A percentile compares a stretch with the other conserved stretches of the same genome.
These are phyloP conservation scores for Spathaspora boniae DNA, from an alignment of 805 yeast genomes.

Conservation along the genomic window DNA sequence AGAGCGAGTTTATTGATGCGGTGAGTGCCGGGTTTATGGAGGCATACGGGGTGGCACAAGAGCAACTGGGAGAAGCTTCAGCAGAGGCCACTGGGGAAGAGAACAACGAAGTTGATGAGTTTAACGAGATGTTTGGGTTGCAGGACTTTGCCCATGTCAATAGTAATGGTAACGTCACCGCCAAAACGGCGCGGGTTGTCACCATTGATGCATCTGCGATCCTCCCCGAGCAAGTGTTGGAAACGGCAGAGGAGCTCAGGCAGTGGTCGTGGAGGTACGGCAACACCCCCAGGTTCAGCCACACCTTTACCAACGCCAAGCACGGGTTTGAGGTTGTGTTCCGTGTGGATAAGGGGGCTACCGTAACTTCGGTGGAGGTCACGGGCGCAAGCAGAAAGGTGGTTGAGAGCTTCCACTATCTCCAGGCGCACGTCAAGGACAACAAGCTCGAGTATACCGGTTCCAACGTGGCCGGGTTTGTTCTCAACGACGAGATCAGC, in stretches of 20 bases:
- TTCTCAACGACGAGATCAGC: slow-evolving; percentile 39
- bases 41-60: slow-evolving; percentile 20
- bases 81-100: slow-evolving; percentile 1
- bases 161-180: no score
- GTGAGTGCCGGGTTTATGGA: slow-evolving; percentile 40
- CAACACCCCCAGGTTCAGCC: slow-evolving; percentile 69
- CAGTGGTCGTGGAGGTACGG: slow-evolving; percentile 78
- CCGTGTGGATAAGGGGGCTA: slow-evolving; percentile 45
- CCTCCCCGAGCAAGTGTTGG: slow-evolving; percentile 36
- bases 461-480: slow-evolving; percentile 41
- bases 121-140: slow-evolving; percentile 32
- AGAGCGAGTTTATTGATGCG: slow-evolving; percentile 43
- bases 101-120: slow-evolving; percentile 13
- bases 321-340: slow-evolving; percentile 31
- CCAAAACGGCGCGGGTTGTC: slow-evolving; percentile 14
- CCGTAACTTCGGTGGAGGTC: slow-evolving; percentile 20
- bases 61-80: no score
- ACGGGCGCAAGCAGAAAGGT: slow-evolving; percentile 11
- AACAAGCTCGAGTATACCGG: slow-evolving; percentile 41
- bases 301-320: slow-evolving; percentile 39
- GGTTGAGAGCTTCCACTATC: slow-evolving; percentile 27
- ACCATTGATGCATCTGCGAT: slow-evolving; percentile 23
- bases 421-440: slow-evolving; percentile 22
- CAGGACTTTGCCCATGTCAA: slow-evolving; percentile 25
- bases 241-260: slow-evolving; percentile 39